Conservation (phyloP, 73 alveolate genomes). For the Strombidium stylifer region DNA sequence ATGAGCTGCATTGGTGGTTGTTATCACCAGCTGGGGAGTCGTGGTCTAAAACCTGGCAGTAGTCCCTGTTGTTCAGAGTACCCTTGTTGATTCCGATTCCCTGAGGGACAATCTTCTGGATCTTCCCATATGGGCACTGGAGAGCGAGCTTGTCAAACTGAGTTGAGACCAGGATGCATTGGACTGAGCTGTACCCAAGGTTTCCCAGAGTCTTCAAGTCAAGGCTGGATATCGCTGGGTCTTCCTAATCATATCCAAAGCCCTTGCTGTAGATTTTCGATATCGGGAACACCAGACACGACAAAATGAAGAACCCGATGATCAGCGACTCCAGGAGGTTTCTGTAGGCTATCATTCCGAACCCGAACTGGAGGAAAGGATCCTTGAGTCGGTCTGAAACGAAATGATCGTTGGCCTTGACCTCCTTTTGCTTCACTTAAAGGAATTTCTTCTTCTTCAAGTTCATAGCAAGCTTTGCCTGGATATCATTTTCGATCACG, state of each 20-base stretch:
- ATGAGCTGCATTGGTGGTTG: too few relatives aligned
- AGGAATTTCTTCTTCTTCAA: too few relatives aligned
- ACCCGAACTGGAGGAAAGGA: constrained; percentile 21
- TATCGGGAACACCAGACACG: constrained; percentile 14
- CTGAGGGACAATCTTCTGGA: not conserved
- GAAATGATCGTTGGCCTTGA: too few relatives aligned
- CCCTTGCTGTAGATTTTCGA: not conserved
- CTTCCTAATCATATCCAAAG: not conserved
- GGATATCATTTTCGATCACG: too few relatives aligned
- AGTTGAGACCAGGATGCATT: not conserved
- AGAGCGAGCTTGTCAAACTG: not conserved
- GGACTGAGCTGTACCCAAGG: not conserved
- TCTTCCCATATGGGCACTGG: constrained; percentile 6
- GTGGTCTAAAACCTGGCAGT: too few relatives aligned
- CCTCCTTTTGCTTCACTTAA: too few relatives aligned
- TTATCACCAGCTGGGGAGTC: too few relatives aligned
- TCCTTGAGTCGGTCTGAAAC: too few relatives aligned
- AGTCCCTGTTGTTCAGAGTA: too few relatives aligned
- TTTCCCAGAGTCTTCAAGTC: constrained; percentile 17
- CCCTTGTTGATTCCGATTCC: too few relatives aligned
- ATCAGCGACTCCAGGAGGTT: constrained; percentile 5
- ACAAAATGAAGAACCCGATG: not conserved
- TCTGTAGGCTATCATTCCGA: constrained; percentile 38
- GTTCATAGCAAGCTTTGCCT: too few relatives aligned
- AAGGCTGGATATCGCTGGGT: not conserved